Conservation (phyloP, 805 yeast genomes). For the Yamadazyma takamatsuzukensis region DNA sequence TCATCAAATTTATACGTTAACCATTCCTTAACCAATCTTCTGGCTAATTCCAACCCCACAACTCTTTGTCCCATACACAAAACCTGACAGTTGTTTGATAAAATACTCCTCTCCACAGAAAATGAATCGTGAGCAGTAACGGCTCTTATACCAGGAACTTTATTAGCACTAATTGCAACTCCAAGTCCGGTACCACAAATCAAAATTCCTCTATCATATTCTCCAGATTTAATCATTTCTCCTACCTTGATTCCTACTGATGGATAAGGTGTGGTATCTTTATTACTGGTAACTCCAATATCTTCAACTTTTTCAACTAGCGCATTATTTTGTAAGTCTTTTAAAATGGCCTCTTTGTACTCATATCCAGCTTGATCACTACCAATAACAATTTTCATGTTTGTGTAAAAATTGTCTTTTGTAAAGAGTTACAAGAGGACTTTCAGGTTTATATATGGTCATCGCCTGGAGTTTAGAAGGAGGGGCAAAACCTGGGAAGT, state of each 20-base stretch:
- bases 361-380: conserved; percentile 45
- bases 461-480: conserved; percentile 6
- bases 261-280: conserved; percentile 39
- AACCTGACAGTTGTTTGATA: conserved; percentile 42
- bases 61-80: conserved; percentile 49
- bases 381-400: conserved; percentile 33
- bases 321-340: conserved; percentile 26
- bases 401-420: too few species aligned
- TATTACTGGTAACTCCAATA: conserved; percentile 34
- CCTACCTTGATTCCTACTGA: conserved; percentile 42
- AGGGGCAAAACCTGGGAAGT: conserved; percentile 8
- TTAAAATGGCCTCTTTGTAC: conserved; percentile 36
- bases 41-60: conserved; percentile 41
- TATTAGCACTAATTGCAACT: conserved; percentile 47
- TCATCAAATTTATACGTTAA: conserved; percentile 38
- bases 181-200: conserved; percentile 50
- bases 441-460: neutral
- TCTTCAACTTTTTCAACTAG: conserved; percentile 32
- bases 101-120: conserved; percentile 43
- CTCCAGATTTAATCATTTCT: conserved; percentile 34
- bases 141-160: conserved; percentile 45
- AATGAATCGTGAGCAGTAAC: conserved; percentile 48
- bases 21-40: conserved; percentile 44
- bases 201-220: conserved; percentile 43
- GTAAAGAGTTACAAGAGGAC: too few species aligned